Evolutionary conservation across 768 basidiomycete species (phyloP), one percentile per base, ranked within the genome.

Genomic region (Thelephora aurantiotincta): DNA sequence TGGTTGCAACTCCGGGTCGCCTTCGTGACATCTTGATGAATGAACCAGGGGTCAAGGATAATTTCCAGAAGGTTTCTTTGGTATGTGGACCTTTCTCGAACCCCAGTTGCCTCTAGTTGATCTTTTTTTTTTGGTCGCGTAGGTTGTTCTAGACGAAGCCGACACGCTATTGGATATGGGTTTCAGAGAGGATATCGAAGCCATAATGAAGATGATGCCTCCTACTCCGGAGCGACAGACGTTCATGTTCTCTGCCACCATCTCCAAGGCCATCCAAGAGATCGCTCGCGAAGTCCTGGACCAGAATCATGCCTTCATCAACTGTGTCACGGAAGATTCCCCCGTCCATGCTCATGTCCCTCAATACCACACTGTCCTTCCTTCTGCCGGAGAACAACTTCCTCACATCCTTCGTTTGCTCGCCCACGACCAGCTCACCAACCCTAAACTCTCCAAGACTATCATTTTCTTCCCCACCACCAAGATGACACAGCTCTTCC

Each of bases 141-240:
- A 90, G 86, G 73, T 98, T 46, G 73, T 98, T 50, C 69, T 98
- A 49, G 96, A 98, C 57, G 90, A 96, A 60, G 88, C 90, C 11
- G 92, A 98, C 57, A 87, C 83, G 0, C 70, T 94, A 11, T 69
- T 97, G 11, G 88, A 91, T 48, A 84, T 92, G 82, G 92, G 92
- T 54, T 96, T 94, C 74, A 75, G 83, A 3, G 74, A 80, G 19
- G 92, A 94, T 55, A 78, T 97, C 26, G 77, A 85, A 18, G 76
- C 72, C 1, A 89, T 94, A 55, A 63, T 73, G 23, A 58, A 66
- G 3, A 72, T 68, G 56, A 68, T 93, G n/a, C 81, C 83, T 6
- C 65, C 67, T 16, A 55, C 65, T 1, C 75, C 80, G 0, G 59
- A 75, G 46, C 78, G 90, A n/a, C 91, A 93, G 58, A 94, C 91